Conservation (phyloP, 495 filamentous ascomycete genomes). For the Lophiotrema nucula region DNA sequence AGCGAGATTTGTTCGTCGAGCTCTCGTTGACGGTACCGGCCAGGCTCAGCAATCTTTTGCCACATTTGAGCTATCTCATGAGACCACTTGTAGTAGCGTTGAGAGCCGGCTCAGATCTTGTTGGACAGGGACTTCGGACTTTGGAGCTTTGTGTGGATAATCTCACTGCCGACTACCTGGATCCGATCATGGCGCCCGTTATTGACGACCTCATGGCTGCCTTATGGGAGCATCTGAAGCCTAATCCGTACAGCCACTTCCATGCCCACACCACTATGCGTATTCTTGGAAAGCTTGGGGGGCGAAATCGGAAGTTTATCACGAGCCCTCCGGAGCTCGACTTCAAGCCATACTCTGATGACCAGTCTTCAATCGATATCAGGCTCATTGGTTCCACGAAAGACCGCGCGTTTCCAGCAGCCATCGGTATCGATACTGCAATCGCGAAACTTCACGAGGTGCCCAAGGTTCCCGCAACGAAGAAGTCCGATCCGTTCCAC, state of each 20-base stretch:
- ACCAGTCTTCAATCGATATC: constrained; percentile 79
- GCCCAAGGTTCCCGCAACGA: constrained; percentile 61
- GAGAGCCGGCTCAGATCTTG: constrained; percentile 85
- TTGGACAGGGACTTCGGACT: constrained; percentile 89
- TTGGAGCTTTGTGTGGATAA: constrained; percentile 98
- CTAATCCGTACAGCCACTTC: constrained; percentile 91
- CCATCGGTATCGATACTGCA: constrained; percentile 82
- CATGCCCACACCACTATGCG: constrained; percentile 96
- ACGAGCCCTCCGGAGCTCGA: constrained; percentile 78
- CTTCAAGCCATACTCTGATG: constrained; percentile 83
- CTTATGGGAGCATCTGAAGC: constrained; percentile 89
- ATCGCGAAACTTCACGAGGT: constrained; percentile 80
- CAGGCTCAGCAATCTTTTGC: constrained; percentile 87
- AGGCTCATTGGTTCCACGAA: constrained; percentile 82
- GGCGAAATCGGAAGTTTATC: constrained; percentile 91
- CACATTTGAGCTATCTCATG: constrained; percentile 98
- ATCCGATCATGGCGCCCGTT: constrained; percentile 98
- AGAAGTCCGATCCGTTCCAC: constrained; percentile 79
- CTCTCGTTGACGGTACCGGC: constrained; percentile 95
- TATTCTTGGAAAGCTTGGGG: constrained; percentile 96
- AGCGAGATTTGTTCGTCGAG: constrained; percentile 95
- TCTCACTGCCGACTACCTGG: constrained; percentile 93
- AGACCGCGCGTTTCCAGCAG: constrained; percentile 81
- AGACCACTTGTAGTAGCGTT: constrained; percentile 92
- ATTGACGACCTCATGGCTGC: constrained; percentile 98